Percentiles rank a stretch among this genome's conserved stretches.
Conservation (phyloP, 345 rosid genomes). For the Hibiscus tridactylites region DNA sequence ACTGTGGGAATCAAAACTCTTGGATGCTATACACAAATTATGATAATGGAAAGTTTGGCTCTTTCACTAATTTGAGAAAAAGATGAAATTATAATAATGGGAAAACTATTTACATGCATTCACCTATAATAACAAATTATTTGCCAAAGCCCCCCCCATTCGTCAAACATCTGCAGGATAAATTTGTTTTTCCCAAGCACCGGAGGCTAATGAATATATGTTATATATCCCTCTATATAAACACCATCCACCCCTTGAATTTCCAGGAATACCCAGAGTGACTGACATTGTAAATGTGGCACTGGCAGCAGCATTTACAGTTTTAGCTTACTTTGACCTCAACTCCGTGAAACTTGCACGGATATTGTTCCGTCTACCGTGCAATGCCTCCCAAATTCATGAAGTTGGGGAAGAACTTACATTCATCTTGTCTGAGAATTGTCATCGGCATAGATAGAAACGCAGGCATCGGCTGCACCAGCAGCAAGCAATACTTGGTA, state of each 20-base stretch:
- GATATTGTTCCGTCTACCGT: not conserved
- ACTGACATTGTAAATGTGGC: not conserved
- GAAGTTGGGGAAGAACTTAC: not conserved
- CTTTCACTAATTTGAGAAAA: not conserved
- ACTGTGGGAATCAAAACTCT: not conserved
- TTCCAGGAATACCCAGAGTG: conserved; percentile 2
- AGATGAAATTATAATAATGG: not conserved
- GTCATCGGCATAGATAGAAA: conserved; percentile 67
- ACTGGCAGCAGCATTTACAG: conserved; percentile 4
- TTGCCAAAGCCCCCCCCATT: conserved; percentile 62
- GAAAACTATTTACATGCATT: conserved; percentile 49
- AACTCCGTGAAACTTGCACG: not conserved
- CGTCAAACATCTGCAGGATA: conserved; percentile 9
- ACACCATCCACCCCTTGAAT: conserved; percentile 12
- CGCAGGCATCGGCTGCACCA: conserved; percentile 76
- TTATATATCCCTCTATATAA: conserved; percentile 11
- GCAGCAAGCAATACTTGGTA: conserved; percentile 86
- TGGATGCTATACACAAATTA: not conserved
- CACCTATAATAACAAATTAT: conserved; percentile 47
- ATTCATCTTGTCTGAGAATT: conserved; percentile 38
- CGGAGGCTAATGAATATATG: conserved; percentile 46
- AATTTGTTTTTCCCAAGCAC: conserved; percentile 13
- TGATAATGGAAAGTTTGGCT: conserved; percentile 15
- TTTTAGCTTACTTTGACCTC: not conserved
- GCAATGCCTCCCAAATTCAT: conserved; percentile 3